These are phyloP conservation scores for Globomyces sp. DNA, from an alignment of 371 early-diverging fungal species.

Conservation along the genomic window DNA sequence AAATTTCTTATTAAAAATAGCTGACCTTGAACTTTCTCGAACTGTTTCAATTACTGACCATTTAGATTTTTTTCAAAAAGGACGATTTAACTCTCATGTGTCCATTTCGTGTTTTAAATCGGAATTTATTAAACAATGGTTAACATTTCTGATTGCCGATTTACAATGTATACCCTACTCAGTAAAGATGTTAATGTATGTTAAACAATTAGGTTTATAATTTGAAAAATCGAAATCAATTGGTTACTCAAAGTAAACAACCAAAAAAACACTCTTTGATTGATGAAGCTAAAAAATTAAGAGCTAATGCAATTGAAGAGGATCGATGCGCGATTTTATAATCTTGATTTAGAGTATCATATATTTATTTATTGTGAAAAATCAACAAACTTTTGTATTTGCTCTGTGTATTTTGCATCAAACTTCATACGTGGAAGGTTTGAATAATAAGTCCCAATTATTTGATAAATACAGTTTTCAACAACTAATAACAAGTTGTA, in stretches of 20 bases:
- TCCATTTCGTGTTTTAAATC: neutral
- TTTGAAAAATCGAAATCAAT: too few relatives aligned
- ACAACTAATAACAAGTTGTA: neutral
- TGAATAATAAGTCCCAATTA: neutral
- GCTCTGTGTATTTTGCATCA: neutral
- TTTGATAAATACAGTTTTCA: constrained; percentile 1
- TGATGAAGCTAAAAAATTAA: too few relatives aligned
- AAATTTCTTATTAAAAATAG: neutral
- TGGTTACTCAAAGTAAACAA: too few relatives aligned
- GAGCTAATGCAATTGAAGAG: too few relatives aligned
- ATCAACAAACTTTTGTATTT: neutral
- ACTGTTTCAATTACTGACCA: neutral
- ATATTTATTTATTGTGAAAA: too few relatives aligned
- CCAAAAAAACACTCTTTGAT: too few relatives aligned
- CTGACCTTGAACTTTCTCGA: neutral
- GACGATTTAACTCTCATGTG: neutral
- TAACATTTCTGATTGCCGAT: too few relatives aligned
- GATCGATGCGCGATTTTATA: too few relatives aligned
- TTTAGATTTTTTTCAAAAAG: neutral
- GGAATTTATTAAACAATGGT: neutral
- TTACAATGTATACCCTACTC: too few relatives aligned
- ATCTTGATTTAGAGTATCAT: too few relatives aligned
- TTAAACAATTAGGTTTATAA: too few relatives aligned
- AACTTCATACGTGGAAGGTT: neutral
- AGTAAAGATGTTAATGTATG: too few relatives aligned